A percentile compares a stretch with the other conserved stretches of the same genome.
These are phyloP conservation scores for Cystofilobasidium capitatum DNA, from an alignment of 768 basidiomycete species.

Conservation along the genomic window DNA sequence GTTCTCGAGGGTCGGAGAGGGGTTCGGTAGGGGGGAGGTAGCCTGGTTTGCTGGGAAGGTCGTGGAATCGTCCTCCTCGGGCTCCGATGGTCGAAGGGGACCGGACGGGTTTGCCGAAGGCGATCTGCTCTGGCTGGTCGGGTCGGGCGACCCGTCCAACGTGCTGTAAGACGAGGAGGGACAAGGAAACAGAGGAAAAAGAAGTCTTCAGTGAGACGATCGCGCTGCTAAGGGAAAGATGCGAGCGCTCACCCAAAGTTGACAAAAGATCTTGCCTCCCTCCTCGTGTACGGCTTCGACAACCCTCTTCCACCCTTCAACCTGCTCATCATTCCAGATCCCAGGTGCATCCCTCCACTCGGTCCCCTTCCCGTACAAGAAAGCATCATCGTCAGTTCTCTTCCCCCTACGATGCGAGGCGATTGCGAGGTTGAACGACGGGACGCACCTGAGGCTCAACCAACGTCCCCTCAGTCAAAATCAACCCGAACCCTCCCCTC, in stretches of 20 bases:
- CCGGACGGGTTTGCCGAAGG: neutral
- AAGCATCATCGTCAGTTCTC: no score
- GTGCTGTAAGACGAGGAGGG: neutral
- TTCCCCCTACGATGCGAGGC: no score
- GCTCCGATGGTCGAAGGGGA: neutral
- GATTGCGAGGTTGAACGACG: no score
- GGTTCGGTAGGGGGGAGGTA: neutral
- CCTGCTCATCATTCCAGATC: slow-evolving; percentile 10
- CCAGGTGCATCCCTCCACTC: slow-evolving; percentile 25
- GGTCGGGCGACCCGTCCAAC: neutral
- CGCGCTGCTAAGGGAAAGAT: no score
- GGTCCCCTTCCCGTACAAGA: no score
- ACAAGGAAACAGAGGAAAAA: no score
- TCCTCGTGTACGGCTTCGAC: slow-evolving; percentile 7
- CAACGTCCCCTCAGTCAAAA: no score
- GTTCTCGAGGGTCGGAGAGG: neutral
- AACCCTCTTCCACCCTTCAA: slow-evolving; percentile 11
- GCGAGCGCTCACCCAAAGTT: neutral
- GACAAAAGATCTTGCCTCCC: neutral
- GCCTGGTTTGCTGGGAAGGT: neutral
- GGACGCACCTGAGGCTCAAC: no score
- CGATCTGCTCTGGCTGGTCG: neutral
- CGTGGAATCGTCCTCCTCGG: neutral
- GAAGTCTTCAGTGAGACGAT: no score
- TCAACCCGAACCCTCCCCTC: no score